Percentiles rank a stretch among this genome's conserved stretches.
Conservation (phyloP, 163 green algal genomes). For the Scenedesmus sp. region DNA sequence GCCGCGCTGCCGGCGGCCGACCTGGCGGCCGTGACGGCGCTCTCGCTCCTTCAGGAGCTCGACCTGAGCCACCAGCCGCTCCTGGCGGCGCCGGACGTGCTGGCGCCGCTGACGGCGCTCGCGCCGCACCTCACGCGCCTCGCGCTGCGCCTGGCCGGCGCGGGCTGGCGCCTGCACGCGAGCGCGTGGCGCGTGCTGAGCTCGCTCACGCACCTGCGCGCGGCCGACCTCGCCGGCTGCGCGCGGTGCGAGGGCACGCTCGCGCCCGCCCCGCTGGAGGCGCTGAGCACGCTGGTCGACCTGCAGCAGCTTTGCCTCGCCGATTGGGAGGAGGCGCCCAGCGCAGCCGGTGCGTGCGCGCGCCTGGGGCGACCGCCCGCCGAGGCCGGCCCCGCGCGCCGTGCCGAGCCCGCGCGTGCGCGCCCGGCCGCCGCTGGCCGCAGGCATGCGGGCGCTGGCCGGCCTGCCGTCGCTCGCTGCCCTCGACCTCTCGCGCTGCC, state of each 20-base stretch:
- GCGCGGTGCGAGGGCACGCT: neutral
- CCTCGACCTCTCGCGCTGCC: conserved; percentile 1
- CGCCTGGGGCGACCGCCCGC: too few species aligned
- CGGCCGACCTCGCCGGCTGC: conserved; percentile 2
- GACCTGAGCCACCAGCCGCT: conserved; percentile 18
- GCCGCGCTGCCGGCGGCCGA: conserved; percentile 15
- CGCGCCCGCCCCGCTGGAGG: neutral
- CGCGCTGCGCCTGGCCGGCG: neutral
- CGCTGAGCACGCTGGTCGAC: neutral
- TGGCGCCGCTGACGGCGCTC: neutral
- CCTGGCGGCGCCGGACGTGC: neutral
- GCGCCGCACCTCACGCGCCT: neutral
- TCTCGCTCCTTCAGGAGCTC: neutral
- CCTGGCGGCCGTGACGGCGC: too few species aligned
- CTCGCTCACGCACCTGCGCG: neutral
- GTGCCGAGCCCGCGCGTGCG: too few species aligned
- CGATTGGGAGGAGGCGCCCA: conserved; percentile 5
- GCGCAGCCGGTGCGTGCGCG: neutral
- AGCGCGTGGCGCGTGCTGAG: conserved; percentile 22
- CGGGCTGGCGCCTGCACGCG: neutral
- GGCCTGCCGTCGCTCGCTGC: neutral
- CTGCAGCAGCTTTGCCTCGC: conserved; percentile 11
- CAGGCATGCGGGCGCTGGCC: neutral
- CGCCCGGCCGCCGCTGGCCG: too few species aligned
- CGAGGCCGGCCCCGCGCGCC: too few species aligned